Evolutionary conservation across 768 basidiomycete species (phyloP).

Genomic region (Podaxis sp.): DNA sequence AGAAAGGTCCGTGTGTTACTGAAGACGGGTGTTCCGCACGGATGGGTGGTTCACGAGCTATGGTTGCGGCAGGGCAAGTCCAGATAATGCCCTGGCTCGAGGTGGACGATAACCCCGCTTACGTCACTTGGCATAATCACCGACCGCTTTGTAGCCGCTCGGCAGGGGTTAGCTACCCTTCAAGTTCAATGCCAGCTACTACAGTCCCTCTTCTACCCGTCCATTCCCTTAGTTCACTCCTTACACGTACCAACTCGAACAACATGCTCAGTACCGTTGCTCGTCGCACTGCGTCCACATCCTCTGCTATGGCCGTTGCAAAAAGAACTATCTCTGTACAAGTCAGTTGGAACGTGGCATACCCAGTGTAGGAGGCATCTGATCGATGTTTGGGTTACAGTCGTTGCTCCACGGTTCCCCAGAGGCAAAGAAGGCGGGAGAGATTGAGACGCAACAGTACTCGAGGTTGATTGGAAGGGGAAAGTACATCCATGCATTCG

Average conservation of each 20-base stretch:
- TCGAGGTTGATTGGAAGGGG: slow-evolving; percentile 87
- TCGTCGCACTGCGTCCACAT: slow-evolving; percentile 24
- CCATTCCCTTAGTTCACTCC: slow-evolving; percentile 13
- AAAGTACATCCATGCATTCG: slow-evolving; percentile 91
- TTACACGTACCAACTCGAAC: slow-evolving; percentile 15
- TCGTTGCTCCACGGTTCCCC: slow-evolving; percentile 91
- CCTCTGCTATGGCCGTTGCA: slow-evolving; percentile 24
- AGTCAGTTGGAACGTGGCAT: slow-evolving; percentile 33
- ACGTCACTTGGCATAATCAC: slow-evolving; percentile 14
- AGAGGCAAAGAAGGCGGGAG: slow-evolving; percentile 82
- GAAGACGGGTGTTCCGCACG: slow-evolving; percentile 22
- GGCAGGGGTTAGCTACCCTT: not conserved
- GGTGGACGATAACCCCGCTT: slow-evolving; percentile 14
- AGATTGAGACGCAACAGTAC: slow-evolving; percentile 75
- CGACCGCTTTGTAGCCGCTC: slow-evolving; percentile 4
- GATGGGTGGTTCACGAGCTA: slow-evolving; percentile 39
- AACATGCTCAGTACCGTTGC: slow-evolving; percentile 31
- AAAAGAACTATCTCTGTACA: slow-evolving; percentile 62
- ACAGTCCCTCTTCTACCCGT: not conserved
- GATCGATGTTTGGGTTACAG: slow-evolving; percentile 41
- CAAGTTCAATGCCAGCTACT: too few relatives aligned
- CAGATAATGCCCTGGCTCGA: not conserved
- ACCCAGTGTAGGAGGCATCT: not conserved
- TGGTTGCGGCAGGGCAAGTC: slow-evolving; percentile 30
- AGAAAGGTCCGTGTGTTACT: slow-evolving; percentile 27